Conservation (phyloP, 805 yeast species). For the Wickerhamia fluorescens region DNA sequence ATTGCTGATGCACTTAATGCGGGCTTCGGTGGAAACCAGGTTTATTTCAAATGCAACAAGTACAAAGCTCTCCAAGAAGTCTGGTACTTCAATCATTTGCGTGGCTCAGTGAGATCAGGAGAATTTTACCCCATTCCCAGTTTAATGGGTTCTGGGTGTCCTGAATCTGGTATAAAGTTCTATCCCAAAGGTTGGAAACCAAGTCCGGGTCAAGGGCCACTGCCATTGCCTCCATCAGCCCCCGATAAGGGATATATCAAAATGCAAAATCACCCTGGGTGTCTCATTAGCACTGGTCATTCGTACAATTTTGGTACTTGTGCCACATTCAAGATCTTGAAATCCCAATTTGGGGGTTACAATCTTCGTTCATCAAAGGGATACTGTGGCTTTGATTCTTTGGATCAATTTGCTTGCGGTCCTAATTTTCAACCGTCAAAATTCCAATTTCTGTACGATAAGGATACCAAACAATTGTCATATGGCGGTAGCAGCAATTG, state of each 20-base stretch:
- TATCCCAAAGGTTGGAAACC: conserved; percentile 51
- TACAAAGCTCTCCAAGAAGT: conserved; percentile 27
- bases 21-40: conserved; percentile 47
- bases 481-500: conserved; percentile 59
- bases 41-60: conserved; percentile 54
- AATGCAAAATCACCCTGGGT: conserved; percentile 52
- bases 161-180: conserved; percentile 58
- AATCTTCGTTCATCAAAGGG: conserved; percentile 67
- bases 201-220: background rate
- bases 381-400: conserved; percentile 43
- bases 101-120: conserved; percentile 13
- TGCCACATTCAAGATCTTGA: conserved; percentile 58
- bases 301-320: conserved; percentile 83
- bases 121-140: conserved; percentile 40
- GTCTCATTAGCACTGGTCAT: conserved; percentile 78
- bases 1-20: conserved; percentile 46
- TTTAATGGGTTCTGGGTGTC: conserved; percentile 53
- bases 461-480: conserved; percentile 37
- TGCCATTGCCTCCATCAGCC: conserved; percentile 14
- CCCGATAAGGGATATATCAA: conserved; percentile 28
- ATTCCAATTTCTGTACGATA: conserved; percentile 56
- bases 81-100: conserved; percentile 20
- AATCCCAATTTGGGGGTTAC: conserved; percentile 68
- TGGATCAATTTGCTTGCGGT: conserved; percentile 10
- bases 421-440: conserved; percentile 8